A percentile compares a stretch with the other conserved stretches of the same genome.
Evolutionary conservation across 768 basidiomycete genomes (phyloP).

Genomic region (Amanita pallidorosea): DNA sequence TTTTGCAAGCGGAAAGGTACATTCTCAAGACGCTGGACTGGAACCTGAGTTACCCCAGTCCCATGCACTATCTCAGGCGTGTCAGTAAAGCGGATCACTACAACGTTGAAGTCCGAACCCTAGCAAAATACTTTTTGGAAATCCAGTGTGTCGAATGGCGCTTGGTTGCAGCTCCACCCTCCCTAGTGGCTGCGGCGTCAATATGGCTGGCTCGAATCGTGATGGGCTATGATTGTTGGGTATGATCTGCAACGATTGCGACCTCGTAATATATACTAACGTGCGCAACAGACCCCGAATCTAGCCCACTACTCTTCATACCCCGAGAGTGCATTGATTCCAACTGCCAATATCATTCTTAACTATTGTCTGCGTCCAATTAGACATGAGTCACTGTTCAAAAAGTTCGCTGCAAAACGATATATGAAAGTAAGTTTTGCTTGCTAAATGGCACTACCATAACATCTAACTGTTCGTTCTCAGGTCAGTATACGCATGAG

Average conservation of each 20-base stretch:
- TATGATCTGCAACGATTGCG: conserved; percentile 27
- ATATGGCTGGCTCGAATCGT: conserved; percentile 86
- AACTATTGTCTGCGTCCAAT: conserved; percentile 80
- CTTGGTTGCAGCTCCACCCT: conserved; percentile 73
- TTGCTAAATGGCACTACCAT: neutral
- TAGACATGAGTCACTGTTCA: conserved; percentile 77
- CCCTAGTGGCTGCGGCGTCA: conserved; percentile 78
- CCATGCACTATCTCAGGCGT: conserved; percentile 85
- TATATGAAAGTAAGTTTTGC: conserved; percentile 60
- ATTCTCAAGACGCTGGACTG: conserved; percentile 89
- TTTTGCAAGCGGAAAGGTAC: conserved; percentile 70
- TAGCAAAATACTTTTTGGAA: conserved; percentile 92
- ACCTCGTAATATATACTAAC: neutral
- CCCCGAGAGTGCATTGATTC: conserved; percentile 71
- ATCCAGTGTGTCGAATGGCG: conserved; percentile 84
- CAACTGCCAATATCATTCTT: conserved; percentile 87
- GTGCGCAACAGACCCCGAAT: conserved; percentile 54
- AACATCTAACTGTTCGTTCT: neutral
- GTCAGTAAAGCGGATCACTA: conserved; percentile 96
- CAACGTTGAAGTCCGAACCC: conserved; percentile 82
- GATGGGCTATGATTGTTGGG: conserved; percentile 81
- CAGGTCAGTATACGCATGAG: conserved; percentile 79
- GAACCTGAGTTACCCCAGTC: conserved; percentile 89
- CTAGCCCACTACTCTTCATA: conserved; percentile 93
- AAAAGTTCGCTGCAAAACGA: conserved; percentile 89